These are phyloP conservation scores for Neofusicoccum parvum DNA, from an alignment of 2,329 filamentous ascomycete genomes.

Conservation along the genomic window DNA sequence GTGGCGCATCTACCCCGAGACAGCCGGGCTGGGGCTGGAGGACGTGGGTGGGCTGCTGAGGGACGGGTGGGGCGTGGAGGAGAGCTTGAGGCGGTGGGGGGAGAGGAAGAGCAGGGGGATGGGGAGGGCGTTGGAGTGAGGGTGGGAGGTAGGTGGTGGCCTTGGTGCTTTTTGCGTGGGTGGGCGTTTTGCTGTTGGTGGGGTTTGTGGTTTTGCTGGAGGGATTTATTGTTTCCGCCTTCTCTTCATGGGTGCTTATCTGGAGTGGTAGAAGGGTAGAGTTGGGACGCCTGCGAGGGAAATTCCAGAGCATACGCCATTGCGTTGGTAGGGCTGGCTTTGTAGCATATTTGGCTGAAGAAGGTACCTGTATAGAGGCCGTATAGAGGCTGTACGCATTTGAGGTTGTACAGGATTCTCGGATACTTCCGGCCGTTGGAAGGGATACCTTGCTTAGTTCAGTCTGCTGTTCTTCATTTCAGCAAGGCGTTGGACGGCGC, in stretches of 20 bases:
- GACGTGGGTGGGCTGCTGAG: conserved; percentile 73
- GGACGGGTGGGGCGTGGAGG: conserved; percentile 67
- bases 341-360: too few species aligned
- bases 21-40: conserved; percentile 77
- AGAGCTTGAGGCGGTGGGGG: conserved; percentile 30
- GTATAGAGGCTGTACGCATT: too few species aligned
- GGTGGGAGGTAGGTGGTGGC: not conserved
- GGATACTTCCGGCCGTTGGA: too few species aligned
- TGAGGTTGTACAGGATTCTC: too few species aligned
- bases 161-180: not conserved
- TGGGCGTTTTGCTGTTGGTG: not conserved
- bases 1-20: conserved; percentile 82
- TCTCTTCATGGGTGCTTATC: too few species aligned
- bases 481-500: not conserved
- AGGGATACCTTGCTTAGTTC: not conserved
- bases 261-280: too few species aligned
- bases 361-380: too few species aligned
- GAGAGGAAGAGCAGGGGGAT: not conserved
- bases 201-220: too few species aligned
- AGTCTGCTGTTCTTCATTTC: not conserved
- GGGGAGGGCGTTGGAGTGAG: not conserved
- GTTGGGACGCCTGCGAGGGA: too few species aligned
- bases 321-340: too few species aligned
- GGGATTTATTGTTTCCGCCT: too few species aligned
- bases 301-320: too few species aligned